Conservation (phyloP, 805 yeast species). For the Tetrapisispora taiwanensis region DNA sequence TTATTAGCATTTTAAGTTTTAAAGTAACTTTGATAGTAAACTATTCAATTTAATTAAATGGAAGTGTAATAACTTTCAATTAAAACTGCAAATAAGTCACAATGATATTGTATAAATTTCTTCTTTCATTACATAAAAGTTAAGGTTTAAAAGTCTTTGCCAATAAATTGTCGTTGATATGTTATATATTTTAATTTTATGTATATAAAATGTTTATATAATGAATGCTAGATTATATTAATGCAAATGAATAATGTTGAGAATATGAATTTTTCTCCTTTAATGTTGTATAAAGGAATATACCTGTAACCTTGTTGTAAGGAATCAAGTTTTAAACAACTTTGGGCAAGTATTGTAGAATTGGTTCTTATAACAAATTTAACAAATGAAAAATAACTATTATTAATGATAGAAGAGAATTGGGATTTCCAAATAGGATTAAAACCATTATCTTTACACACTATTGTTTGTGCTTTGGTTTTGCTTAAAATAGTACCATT, state of each 20-base stretch:
- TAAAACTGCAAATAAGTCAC: too few species aligned
- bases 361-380: constrained; percentile 42
- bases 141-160: too few species aligned
- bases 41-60: too few species aligned
- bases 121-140: too few species aligned
- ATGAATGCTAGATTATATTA: not conserved
- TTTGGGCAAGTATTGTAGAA: constrained; percentile 42
- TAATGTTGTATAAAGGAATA: constrained; percentile 60
- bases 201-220: not conserved
- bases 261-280: constrained; percentile 69
- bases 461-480: constrained; percentile 17
- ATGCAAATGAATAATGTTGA: constrained; percentile 42
- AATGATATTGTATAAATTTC: too few species aligned
- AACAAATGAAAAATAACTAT: constrained; percentile 43
- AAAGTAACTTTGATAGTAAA: too few species aligned
- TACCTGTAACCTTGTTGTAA: constrained; percentile 76
- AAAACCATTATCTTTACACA: constrained; percentile 63
- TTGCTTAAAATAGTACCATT: constrained; percentile 15
- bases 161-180: too few species aligned
- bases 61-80: too few species aligned
- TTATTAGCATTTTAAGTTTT: too few species aligned
- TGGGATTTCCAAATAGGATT: constrained; percentile 73
- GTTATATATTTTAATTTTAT: too few species aligned
- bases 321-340: constrained; percentile 50
- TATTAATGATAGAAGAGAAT: constrained; percentile 34